Percentiles rank a stretch among this genome's conserved stretches.
Evolutionary conservation across 2,329 filamentous ascomycete genomes (phyloP).

Genomic region (Trichoderma guizhouense): DNA sequence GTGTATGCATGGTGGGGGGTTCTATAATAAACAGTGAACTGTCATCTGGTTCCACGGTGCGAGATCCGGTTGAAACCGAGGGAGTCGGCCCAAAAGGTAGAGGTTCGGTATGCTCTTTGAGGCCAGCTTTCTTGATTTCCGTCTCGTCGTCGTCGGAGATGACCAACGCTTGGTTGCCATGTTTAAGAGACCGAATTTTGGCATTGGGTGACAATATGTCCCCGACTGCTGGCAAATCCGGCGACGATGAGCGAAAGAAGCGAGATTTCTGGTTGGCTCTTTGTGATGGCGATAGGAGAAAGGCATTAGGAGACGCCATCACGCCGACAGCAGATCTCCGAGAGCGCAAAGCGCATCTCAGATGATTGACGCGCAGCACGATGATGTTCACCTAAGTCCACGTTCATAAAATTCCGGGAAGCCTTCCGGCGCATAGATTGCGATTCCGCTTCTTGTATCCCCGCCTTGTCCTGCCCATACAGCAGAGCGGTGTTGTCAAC

Average conservation of each 20-base stretch:
- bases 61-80: neutral
- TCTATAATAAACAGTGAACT: slow-evolving; percentile 25
- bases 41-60: slow-evolving; percentile 1
- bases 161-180: slow-evolving; percentile 36
- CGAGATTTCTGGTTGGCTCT: slow-evolving; percentile 33
- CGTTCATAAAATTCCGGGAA: neutral
- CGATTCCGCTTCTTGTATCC: neutral
- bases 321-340: slow-evolving; percentile 26
- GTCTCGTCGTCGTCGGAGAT: slow-evolving; percentile 35
- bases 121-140: neutral
- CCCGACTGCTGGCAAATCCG: slow-evolving; percentile 51
- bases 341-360: slow-evolving; percentile 49
- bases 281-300: slow-evolving; percentile 31
- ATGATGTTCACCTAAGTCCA: slow-evolving; percentile 21
- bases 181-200: slow-evolving; percentile 33
- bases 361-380: slow-evolving; percentile 29
- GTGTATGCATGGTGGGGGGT: slow-evolving; percentile 19
- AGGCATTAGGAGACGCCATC: slow-evolving; percentile 36
- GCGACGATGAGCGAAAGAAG: slow-evolving; percentile 46
- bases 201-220: slow-evolving; percentile 41
- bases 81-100: neutral
- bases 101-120: neutral
- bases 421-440: neutral
- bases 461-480: neutral
- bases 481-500: neutral